Evolutionary conservation across 805 yeast species (phyloP).

Genomic region (Naumovozyma castellii): DNA sequence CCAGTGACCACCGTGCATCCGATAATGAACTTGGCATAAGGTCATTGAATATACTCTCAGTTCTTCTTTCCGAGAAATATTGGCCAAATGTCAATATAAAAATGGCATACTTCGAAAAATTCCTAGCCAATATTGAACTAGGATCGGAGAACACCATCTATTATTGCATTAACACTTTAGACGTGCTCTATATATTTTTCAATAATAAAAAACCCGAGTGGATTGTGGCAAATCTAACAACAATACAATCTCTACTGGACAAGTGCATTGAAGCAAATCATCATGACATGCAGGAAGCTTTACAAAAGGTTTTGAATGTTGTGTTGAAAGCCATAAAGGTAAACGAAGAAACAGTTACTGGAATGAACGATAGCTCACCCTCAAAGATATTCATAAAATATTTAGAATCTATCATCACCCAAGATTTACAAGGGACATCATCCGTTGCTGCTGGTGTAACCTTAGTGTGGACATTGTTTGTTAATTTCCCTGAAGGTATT

Average conservation of each 20-base stretch:
- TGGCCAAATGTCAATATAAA: constrained; percentile 91
- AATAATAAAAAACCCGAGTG: constrained; percentile 69
- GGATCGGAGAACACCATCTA: constrained; percentile 60
- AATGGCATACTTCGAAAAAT: constrained; percentile 78
- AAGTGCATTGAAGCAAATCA: constrained; percentile 75
- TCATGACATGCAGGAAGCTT: constrained; percentile 76
- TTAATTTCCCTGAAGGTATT: constrained; percentile 60
- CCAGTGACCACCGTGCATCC: constrained; percentile 73
- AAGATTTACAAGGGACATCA: constrained; percentile 62
- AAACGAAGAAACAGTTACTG: constrained; percentile 34
- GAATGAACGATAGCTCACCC: constrained; percentile 51
- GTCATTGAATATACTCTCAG: constrained; percentile 69
- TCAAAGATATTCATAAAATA: constrained; percentile 52
- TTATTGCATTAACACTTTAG: constrained; percentile 81
- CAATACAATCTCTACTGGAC: constrained; percentile 65
- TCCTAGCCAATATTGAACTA: constrained; percentile 68
- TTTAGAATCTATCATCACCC: constrained; percentile 61
- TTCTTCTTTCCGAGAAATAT: constrained; percentile 55
- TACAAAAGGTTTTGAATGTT: constrained; percentile 64
- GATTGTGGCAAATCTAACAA: constrained; percentile 63
- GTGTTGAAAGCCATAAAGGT: constrained; percentile 57
- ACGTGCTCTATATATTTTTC: constrained; percentile 74
- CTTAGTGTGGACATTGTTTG: constrained; percentile 69
- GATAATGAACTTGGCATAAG: constrained; percentile 75
- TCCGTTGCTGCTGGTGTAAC: constrained; percentile 85